phyloP scores from a whole-genome alignment of 1,284 basidiomycete genomes.

The Cryptococcus amylolentus region DNA sequence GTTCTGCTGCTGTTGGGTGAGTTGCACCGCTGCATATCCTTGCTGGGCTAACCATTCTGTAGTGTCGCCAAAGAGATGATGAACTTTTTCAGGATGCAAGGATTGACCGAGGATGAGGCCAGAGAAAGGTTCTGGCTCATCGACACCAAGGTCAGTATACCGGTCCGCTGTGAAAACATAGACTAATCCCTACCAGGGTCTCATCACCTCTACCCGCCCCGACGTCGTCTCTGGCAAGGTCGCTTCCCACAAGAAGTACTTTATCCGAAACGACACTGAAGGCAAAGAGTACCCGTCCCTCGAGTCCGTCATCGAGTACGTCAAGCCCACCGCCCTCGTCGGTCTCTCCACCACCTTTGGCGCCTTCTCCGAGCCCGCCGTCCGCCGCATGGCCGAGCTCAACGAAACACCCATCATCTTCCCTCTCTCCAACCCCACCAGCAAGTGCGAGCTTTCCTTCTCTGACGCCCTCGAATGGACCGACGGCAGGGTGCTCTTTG shows the following conservation, averaged over 20 bases:
- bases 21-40: not conserved
- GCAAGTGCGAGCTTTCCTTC: conserved; percentile 70
- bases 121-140: conserved; percentile 73
- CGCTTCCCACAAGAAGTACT: conserved; percentile 76
- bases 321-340: conserved; percentile 85
- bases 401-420: conserved; percentile 83
- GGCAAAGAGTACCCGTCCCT: conserved; percentile 72
- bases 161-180: not conserved
- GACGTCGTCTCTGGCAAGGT: conserved; percentile 58
- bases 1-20: conserved; percentile 45
- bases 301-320: conserved; percentile 75
- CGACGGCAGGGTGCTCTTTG: conserved; percentile 66
- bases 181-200: conserved; percentile 55
- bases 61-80: conserved; percentile 81
- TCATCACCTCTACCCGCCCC: conserved; percentile 66
- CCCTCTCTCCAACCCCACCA: conserved; percentile 90
- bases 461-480: conserved; percentile 73
- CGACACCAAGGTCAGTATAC: conserved; percentile 59
- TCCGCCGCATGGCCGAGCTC: conserved; percentile 76
- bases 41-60: not conserved
- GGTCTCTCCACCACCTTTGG: conserved; percentile 84
- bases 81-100: conserved; percentile 78
- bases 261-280: conserved; percentile 73
- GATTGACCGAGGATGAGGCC: conserved; percentile 74
- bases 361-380: conserved; percentile 72